Percentiles rank a stretch among this genome's conserved stretches.
Conservation (phyloP, 2,329 filamentous ascomycete species). For the Zymoseptoria ardabiliae region DNA sequence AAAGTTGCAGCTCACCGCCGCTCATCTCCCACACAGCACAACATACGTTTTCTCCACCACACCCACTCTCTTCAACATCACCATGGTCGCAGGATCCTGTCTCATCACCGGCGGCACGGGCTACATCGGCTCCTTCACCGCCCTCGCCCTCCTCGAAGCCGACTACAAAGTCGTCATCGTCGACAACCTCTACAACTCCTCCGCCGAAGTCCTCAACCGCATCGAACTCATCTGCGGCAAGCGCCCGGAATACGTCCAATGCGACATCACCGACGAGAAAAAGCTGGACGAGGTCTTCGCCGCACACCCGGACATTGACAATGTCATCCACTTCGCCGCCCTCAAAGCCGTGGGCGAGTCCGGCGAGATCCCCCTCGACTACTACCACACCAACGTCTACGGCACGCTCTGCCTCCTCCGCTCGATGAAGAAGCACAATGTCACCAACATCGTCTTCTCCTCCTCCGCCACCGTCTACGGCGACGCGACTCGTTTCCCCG, state of each 20-base stretch:
- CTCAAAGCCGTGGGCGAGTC: slow-evolving; percentile 98
- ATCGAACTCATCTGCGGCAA: slow-evolving; percentile 91
- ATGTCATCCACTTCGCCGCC: slow-evolving; percentile 96
- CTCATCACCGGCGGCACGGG: slow-evolving; percentile 61
- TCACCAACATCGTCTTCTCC: slow-evolving; percentile 96
- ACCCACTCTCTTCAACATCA: slow-evolving; percentile 1
- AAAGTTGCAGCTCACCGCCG: background rate
- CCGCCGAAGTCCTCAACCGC: slow-evolving; percentile 80
- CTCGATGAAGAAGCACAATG: slow-evolving; percentile 82
- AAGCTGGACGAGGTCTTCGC: slow-evolving; percentile 80
- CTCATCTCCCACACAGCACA: background rate
- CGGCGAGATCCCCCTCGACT: slow-evolving; percentile 85
- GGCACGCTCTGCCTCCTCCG: slow-evolving; percentile 82
- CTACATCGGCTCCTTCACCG: slow-evolving; percentile 98
- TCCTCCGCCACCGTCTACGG: slow-evolving; percentile 97
- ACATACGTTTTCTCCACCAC: background rate
- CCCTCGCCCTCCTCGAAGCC: slow-evolving; percentile 82
- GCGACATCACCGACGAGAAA: slow-evolving; percentile 80
- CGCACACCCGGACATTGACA: slow-evolving; percentile 88
- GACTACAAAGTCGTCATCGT: slow-evolving; percentile 95
- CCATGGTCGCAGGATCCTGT: slow-evolving; percentile 21
- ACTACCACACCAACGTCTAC: slow-evolving; percentile 94
- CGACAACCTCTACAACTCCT: slow-evolving; percentile 97
- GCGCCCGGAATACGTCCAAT: slow-evolving; percentile 74
- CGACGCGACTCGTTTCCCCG: slow-evolving; percentile 87